phyloP scores from a whole-genome alignment of 768 basidiomycete genomes.

The Leucosporidium scottii region DNA sequence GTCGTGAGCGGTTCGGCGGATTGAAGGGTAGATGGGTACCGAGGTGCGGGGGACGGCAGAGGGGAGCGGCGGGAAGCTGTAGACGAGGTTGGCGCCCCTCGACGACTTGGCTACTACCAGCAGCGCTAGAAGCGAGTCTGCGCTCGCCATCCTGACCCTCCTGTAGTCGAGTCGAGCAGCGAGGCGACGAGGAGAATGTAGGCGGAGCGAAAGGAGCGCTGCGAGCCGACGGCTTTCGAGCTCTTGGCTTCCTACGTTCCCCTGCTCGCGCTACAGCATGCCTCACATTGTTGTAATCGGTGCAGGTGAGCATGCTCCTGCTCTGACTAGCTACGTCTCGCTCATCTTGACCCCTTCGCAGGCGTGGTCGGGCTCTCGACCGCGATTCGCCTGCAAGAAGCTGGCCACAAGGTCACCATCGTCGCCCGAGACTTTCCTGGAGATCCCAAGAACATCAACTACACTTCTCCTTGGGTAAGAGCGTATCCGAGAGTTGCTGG shows the following conservation, averaged over 20 bases:
- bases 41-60: constrained; percentile 30
- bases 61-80: constrained; percentile 33
- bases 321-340: too few species aligned
- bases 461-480: constrained; percentile 78
- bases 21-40: constrained; percentile 31
- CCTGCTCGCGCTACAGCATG: too few species aligned
- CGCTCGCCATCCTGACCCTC: constrained; percentile 3
- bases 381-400: constrained; percentile 62
- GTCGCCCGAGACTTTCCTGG: constrained; percentile 65
- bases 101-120: constrained; percentile 18
- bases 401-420: constrained; percentile 59
- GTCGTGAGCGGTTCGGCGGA: constrained; percentile 11
- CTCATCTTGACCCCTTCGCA: constrained; percentile 36
- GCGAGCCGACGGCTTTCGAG: too few species aligned
- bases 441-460: constrained; percentile 64
- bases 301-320: too few species aligned
- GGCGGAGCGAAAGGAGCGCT: too few species aligned
- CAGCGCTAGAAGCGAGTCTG: constrained; percentile 31
- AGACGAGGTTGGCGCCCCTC: constrained; percentile 29
- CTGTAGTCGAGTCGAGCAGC: too few species aligned
- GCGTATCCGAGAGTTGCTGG: constrained; percentile 37
- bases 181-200: neutral
- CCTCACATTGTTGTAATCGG: too few species aligned
- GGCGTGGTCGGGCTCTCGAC: constrained; percentile 74
- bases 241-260: too few species aligned